phyloP scores from a whole-genome alignment of 768 basidiomycete genomes.

The Neoboletus magnificus region DNA sequence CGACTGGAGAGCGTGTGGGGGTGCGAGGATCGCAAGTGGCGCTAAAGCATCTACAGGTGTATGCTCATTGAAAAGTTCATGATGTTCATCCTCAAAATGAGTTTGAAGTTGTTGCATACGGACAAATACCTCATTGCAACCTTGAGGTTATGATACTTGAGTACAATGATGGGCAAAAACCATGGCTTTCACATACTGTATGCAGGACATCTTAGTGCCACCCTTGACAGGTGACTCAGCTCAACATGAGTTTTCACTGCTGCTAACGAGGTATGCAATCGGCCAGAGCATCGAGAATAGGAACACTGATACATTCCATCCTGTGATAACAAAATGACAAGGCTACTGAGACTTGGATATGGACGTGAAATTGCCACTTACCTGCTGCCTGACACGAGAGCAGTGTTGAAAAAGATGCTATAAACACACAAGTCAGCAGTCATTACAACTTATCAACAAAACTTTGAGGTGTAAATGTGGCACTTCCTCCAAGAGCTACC shows the following conservation, averaged over 20 bases:
- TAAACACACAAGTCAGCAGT: conserved; percentile 8
- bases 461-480: not conserved
- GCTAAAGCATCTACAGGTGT: conserved; percentile 15
- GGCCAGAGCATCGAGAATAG: conserved; percentile 28
- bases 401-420: conserved; percentile 30
- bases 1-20: conserved; percentile 16
- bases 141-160: conserved; percentile 15
- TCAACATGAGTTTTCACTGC: conserved; percentile 28
- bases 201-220: conserved; percentile 25
- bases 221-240: conserved; percentile 30
- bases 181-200: conserved; percentile 15
- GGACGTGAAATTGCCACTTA: not conserved
- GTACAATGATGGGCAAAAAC: not conserved
- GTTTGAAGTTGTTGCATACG: conserved; percentile 23
- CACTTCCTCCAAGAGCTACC: conserved; percentile 13
- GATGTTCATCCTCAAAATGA: conserved; percentile 25
- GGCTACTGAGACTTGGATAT: not conserved
- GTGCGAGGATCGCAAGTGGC: conserved; percentile 16
- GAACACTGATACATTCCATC: conserved; percentile 27
- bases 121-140: conserved; percentile 23
- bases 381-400: conserved; percentile 14
- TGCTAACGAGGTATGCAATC: conserved; percentile 16
- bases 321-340: conserved; percentile 1
- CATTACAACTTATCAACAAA: no score
- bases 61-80: conserved; percentile 14